Conservation (phyloP, 192 early-diverging fungal species). For the Mortierella hygrophila region DNA sequence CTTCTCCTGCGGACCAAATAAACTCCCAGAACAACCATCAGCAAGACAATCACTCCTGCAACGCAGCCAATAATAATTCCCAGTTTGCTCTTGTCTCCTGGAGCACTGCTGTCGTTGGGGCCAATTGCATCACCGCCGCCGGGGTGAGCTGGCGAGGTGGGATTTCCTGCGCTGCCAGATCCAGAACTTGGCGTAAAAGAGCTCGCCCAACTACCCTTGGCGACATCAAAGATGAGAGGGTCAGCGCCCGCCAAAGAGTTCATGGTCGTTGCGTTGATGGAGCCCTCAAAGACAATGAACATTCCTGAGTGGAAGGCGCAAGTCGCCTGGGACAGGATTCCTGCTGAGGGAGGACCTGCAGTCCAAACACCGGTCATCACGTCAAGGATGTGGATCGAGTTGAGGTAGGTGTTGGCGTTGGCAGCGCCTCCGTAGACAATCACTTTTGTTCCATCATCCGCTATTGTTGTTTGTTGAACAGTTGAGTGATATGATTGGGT, state of each 20-base stretch:
- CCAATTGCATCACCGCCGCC: no score
- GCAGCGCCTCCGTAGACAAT: constrained; percentile 34
- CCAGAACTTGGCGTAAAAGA: background rate
- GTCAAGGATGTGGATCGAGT: constrained; percentile 32
- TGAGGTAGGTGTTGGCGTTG: constrained; percentile 5
- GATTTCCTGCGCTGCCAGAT: background rate
- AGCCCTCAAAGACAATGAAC: constrained; percentile 43
- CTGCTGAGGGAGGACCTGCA: background rate
- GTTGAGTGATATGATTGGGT: background rate
- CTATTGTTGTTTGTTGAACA: constrained; percentile 10
- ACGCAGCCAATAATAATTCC: background rate
- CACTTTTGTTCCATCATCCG: constrained; percentile 32
- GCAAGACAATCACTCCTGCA: background rate
- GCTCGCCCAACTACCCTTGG: background rate
- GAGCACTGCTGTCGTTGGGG: background rate
- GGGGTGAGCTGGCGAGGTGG: background rate
- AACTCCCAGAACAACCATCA: background rate
- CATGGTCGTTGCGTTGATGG: background rate
- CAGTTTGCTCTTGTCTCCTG: background rate
- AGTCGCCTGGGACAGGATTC: constrained; percentile 17
- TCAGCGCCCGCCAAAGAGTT: constrained; percentile 3
- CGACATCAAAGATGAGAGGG: constrained; percentile 14
- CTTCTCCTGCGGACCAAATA: background rate
- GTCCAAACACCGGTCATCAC: constrained; percentile 14
- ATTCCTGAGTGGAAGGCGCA: constrained; percentile 19